Percentiles rank a stretch among this genome's conserved stretches.
phyloP scores from a whole-genome alignment of 495 filamentous ascomycete species.

The Aspergillus panamensis region DNA sequence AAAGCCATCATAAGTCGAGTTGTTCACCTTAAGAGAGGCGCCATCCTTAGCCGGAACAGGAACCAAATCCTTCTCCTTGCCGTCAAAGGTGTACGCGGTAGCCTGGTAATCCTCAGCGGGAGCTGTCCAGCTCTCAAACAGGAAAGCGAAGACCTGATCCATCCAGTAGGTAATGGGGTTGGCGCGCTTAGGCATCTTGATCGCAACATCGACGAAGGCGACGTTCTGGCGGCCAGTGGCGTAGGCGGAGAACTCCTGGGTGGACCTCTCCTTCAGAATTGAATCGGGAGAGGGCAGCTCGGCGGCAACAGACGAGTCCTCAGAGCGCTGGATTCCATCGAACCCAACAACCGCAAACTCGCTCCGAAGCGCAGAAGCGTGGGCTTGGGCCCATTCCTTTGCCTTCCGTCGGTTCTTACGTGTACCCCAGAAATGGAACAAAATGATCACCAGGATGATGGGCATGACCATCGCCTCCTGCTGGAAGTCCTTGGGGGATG shows the following conservation, averaged over 20 bases:
- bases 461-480: conserved; percentile 79
- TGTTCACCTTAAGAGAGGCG: conserved; percentile 52
- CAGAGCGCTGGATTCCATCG: conserved; percentile 40
- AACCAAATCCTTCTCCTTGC: conserved; percentile 74
- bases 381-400: conserved; percentile 72
- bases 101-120: conserved; percentile 72
- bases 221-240: conserved; percentile 93
- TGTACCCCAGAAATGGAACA: conserved; percentile 79
- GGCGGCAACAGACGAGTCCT: conserved; percentile 32
- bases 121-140: conserved; percentile 69
- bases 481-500: conserved; percentile 74
- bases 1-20: conserved; percentile 82
- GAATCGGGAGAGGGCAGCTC: conserved; percentile 51
- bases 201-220: conserved; percentile 79
- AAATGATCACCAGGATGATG: conserved; percentile 66
- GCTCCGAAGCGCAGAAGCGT: conserved; percentile 63
- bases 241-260: conserved; percentile 81
- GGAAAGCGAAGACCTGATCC: conserved; percentile 66
- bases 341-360: conserved; percentile 94
- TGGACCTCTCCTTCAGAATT: conserved; percentile 74
- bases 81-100: conserved; percentile 82
- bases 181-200: conserved; percentile 82
- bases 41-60: conserved; percentile 53
- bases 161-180: conserved; percentile 73
- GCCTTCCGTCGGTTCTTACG: conserved; percentile 76